Evolutionary conservation across 495 filamentous ascomycete species (phyloP).

Genomic region (Friedmanniomyces endolithicus): DNA sequence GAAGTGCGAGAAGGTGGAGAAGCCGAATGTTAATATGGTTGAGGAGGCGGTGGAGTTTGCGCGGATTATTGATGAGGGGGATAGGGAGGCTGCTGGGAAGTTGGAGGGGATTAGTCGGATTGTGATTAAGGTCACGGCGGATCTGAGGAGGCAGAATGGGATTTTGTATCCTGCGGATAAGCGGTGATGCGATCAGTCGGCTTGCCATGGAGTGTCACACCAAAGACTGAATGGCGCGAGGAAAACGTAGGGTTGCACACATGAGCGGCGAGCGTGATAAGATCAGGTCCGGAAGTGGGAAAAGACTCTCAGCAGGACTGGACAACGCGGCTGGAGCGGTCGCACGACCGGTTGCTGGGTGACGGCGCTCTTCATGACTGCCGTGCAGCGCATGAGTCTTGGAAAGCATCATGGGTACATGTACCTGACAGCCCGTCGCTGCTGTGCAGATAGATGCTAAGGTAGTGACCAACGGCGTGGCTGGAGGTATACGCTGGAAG

Average conservation of each 20-base stretch:
- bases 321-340: not conserved
- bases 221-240: no score
- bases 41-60: slow-evolving; percentile 32
- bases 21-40: slow-evolving; percentile 27
- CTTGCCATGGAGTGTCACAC: not conserved
- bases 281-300: no score
- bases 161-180: slow-evolving; percentile 29
- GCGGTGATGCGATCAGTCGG: not conserved
- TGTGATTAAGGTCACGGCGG: slow-evolving; percentile 26
- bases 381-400: not conserved
- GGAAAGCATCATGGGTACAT: not conserved
- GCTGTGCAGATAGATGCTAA: not conserved
- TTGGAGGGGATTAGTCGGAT: slow-evolving; percentile 24
- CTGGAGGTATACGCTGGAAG: not conserved
- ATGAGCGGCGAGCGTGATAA: no score
- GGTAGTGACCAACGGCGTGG: not conserved
- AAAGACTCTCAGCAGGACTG: not conserved
- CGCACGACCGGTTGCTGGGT: no score
- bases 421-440: not conserved
- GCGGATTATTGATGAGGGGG: slow-evolving; percentile 27
- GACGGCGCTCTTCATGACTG: no score
- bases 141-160: slow-evolving; percentile 26
- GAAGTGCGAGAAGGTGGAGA: slow-evolving; percentile 16
- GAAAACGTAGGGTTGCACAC: no score
- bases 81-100: slow-evolving; percentile 21